Conservation (phyloP, 257 asterid species). For the Linaria vulgaris region DNA sequence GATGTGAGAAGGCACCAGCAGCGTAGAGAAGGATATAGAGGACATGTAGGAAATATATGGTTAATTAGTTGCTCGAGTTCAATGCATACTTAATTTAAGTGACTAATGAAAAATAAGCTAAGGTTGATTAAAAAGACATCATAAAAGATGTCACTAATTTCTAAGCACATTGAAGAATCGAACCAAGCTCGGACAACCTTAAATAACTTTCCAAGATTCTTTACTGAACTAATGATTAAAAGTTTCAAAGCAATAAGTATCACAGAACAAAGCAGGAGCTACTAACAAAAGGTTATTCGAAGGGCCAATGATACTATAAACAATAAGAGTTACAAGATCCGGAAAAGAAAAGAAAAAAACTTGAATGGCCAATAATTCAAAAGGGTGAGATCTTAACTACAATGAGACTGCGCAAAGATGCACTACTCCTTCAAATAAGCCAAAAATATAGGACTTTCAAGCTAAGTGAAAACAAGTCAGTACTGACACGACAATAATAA, state of each 20-base stretch:
- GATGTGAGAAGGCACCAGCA: too few relatives aligned
- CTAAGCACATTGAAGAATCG: neutral
- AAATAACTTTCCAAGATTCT: neutral
- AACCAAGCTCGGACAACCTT: neutral
- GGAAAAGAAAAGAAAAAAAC: conserved; percentile 6
- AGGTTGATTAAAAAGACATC: neutral
- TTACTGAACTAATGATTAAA: neutral
- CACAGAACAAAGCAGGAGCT: conserved; percentile 1
- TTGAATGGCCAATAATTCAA: conserved; percentile 15
- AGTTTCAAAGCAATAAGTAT: neutral
- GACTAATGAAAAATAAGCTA: neutral
- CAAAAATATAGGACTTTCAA: neutral
- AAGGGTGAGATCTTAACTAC: too few relatives aligned
- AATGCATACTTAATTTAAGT: neutral
- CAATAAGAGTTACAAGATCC: neutral
- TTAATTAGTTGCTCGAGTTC: neutral
- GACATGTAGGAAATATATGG: neutral
- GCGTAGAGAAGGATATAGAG: too few relatives aligned
- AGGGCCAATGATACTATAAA: conserved; percentile 1
- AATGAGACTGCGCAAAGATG: conserved; percentile 11
- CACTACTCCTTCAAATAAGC: conserved; percentile 4
- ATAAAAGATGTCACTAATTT: neutral
- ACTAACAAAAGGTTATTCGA: neutral
- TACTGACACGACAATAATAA: neutral
- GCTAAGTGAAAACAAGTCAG: conserved; percentile 5